A percentile compares a stretch with the other conserved stretches of the same genome.
Evolutionary conservation across 495 filamentous ascomycete genomes (phyloP).

Genomic region (Penicillium pulvis): DNA sequence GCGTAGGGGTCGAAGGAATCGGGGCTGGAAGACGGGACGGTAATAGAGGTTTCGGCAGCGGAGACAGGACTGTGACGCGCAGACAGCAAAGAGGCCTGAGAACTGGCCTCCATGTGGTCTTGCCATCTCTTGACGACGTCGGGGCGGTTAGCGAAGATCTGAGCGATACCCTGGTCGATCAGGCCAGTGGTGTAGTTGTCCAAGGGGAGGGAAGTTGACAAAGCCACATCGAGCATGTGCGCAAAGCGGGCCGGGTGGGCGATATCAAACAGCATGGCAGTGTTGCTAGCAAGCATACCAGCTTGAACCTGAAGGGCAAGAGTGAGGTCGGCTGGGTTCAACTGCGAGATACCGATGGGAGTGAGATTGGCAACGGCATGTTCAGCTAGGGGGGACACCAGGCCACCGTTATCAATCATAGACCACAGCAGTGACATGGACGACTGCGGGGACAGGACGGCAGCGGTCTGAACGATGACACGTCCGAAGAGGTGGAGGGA

Average conservation of each 20-base stretch:
- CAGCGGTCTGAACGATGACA: conserved; percentile 50
- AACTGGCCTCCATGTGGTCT: conserved; percentile 49
- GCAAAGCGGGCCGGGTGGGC: conserved; percentile 61
- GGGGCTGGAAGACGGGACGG: conserved; percentile 54
- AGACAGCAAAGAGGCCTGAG: conserved; percentile 34
- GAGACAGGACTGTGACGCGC: conserved; percentile 44
- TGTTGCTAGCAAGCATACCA: conserved; percentile 55
- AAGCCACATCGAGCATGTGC: conserved; percentile 59
- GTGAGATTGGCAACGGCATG: conserved; percentile 63
- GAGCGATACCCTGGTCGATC: conserved; percentile 59
- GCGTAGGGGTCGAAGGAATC: conserved; percentile 90
- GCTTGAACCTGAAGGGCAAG: conserved; percentile 66
- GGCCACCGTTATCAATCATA: conserved; percentile 72
- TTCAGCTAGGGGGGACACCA: conserved; percentile 61
- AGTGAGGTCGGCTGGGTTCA: conserved; percentile 58
- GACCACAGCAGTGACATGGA: conserved; percentile 65
- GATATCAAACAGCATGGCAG: conserved; percentile 48
- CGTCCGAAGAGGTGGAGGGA: conserved; percentile 74
- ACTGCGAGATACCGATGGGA: conserved; percentile 57
- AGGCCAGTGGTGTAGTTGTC: conserved; percentile 53
- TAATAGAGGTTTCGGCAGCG: conserved; percentile 36
- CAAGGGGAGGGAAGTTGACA: conserved; percentile 50
- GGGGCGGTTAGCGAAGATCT: conserved; percentile 51
- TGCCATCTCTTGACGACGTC: conserved; percentile 64
- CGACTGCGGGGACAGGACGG: conserved; percentile 53